Base-by-base conservation (phyloP, 495 filamentous ascomycete species). In the Cercophora newfieldiana region DNA sequence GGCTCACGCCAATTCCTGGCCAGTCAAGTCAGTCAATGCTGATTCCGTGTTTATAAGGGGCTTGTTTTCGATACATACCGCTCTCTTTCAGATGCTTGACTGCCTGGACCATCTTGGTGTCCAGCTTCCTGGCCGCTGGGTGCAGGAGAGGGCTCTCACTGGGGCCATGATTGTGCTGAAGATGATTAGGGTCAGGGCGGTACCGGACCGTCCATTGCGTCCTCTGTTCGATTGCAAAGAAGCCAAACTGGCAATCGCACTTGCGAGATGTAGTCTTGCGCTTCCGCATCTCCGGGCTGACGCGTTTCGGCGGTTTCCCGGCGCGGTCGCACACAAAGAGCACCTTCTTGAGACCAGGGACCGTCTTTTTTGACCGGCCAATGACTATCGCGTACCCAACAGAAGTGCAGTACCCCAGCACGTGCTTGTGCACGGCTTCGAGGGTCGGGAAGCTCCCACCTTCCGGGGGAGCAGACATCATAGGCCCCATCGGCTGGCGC, bases 341-440 rank as follows among this genome's bases (percentile, higher is more conserved):
- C 10, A 86, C 84, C 71, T 86, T 86, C 65, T 86, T 86, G 21
- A 86, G 70, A 6, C 84, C 84, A 3, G 81, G 81, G 4, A 84
- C 79, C 26, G 83, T 86, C 71, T 85, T 85, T 69, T 86, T 86
- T 3, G 83, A 85, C 28, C 84, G 75, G 1, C 84, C 84, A 59
- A 86, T 86, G 61, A 86, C 84, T 25, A 85, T 81, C 26, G 84
- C 84, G 66, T 86, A 86, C 48, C 84, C 84, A 31, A 85, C 82
- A 5, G 83, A 83, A 1, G 83, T 83, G 68, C 82, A 84, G 68
- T 85, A 85, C 6, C 72, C 68, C 57, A 85, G 72, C 19, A 84
- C 84, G 31, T 79, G 77, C 64, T 83, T 80, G 56, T 85, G 83
- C 26, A 86, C 76, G 24, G 82, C 81, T 29, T 86, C 83, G 25